These are phyloP conservation scores for Apophysomyces trapeziformis DNA, from an alignment of 371 early-diverging fungal species.

Conservation along the genomic window DNA sequence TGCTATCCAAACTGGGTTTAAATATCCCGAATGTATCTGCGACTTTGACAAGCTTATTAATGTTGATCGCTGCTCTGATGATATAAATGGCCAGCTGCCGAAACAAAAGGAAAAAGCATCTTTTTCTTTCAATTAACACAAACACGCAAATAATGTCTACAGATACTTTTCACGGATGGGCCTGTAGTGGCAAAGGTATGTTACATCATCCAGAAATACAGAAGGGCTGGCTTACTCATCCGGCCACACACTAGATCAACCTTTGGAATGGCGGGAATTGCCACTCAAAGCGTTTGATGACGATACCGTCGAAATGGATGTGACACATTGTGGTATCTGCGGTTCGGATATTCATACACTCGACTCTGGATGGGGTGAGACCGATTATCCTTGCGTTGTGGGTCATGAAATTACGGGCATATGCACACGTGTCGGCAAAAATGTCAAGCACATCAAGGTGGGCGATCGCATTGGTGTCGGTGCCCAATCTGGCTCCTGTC, in stretches of 20 bases:
- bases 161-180: constrained; percentile 38
- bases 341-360: constrained; percentile 63
- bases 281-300: constrained; percentile 33
- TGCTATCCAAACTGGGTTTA: too few relatives aligned
- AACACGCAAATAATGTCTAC: constrained; percentile 13
- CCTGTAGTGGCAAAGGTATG: constrained; percentile 30
- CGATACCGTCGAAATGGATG: constrained; percentile 51
- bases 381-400: constrained; percentile 17
- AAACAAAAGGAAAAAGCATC: neutral
- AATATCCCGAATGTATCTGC: too few relatives aligned
- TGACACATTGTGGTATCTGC: constrained; percentile 54
- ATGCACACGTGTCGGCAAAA: constrained; percentile 53
- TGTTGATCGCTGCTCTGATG: neutral
- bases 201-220: neutral
- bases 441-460: constrained; percentile 56
- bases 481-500: constrained; percentile 58
- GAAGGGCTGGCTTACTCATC: neutral
- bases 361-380: constrained; percentile 22
- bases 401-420: constrained; percentile 31
- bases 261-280: constrained; percentile 19
- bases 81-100: neutral
- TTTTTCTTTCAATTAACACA: neutral
- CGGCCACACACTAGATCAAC: constrained; percentile 11
- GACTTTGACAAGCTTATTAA: too few relatives aligned
- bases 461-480: constrained; percentile 80